Percentiles rank a stretch among this genome's conserved stretches.
Evolutionary conservation across 2,329 filamentous ascomycete species (phyloP).

Genomic region (Nannizzia gypsea): DNA sequence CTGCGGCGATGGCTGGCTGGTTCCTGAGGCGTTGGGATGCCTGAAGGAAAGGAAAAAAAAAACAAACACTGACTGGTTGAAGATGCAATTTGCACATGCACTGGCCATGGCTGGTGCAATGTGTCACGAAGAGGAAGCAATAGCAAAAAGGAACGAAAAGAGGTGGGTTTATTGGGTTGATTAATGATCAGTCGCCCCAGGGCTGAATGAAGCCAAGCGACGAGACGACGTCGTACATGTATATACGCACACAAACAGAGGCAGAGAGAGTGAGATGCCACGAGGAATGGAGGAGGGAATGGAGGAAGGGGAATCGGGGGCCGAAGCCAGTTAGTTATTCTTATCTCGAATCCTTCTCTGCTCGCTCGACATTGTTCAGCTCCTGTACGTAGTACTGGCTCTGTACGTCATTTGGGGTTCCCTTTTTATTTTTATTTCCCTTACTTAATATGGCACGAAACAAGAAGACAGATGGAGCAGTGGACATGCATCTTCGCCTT

Average conservation of each 20-base stretch:
- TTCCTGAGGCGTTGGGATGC: not conserved
- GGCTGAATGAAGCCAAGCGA: not conserved
- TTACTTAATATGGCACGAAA: too few relatives aligned
- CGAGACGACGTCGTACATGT: too few relatives aligned
- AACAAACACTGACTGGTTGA: not conserved
- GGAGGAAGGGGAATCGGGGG: not conserved
- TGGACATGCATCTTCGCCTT: not conserved
- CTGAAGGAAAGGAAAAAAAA: too few relatives aligned
- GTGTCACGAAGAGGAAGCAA: not conserved
- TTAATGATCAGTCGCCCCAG: not conserved
- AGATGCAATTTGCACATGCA: not conserved
- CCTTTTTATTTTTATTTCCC: too few relatives aligned
- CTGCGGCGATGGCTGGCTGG: not conserved
- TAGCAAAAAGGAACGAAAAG: not conserved
- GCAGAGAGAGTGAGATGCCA: not conserved
- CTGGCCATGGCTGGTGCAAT: not conserved
- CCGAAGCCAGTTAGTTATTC: not conserved
- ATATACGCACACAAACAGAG: too few relatives aligned
- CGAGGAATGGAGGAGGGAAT: not conserved
- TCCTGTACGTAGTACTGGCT: too few relatives aligned
- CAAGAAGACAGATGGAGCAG: not conserved
- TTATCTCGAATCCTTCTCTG: too few relatives aligned
- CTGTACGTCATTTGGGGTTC: too few relatives aligned
- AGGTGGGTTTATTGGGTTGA: not conserved
- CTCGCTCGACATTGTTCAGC: too few relatives aligned